phyloP scores from a whole-genome alignment of 1,284 basidiomycete genomes.

The Cystobasidium slooffiae region DNA sequence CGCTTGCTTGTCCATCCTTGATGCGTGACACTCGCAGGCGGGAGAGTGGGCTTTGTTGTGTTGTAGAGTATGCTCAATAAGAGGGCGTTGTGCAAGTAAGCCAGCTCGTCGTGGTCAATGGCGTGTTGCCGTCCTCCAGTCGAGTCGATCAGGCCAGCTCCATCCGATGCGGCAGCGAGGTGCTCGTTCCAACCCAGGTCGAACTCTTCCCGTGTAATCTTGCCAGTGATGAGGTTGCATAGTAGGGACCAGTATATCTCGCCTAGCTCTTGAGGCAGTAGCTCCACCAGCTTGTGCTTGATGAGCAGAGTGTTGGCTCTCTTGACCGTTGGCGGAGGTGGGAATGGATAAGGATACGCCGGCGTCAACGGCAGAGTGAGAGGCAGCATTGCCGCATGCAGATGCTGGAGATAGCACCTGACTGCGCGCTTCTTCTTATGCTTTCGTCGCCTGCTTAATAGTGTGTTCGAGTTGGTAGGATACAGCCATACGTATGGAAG shows the following conservation, averaged over 20 bases:
- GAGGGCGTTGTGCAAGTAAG: constrained; percentile 58
- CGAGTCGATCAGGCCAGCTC: constrained; percentile 48
- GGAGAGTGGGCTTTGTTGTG: constrained; percentile 51
- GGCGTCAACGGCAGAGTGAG: constrained; percentile 25
- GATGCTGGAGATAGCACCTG: background rate
- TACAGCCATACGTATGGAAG: too few relatives aligned
- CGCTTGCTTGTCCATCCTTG: constrained; percentile 52
- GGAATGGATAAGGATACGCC: constrained; percentile 39
- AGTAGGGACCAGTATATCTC: constrained; percentile 57
- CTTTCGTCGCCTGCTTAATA: too few relatives aligned
- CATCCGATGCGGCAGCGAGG: constrained; percentile 41
- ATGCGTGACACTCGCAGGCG: constrained; percentile 50
- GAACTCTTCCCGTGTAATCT: constrained; percentile 57
- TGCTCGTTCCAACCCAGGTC: constrained; percentile 53
- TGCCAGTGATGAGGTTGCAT: constrained; percentile 56
- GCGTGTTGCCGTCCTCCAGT: constrained; percentile 23
- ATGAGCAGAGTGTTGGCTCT: constrained; percentile 52
- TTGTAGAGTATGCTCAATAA: constrained; percentile 60
- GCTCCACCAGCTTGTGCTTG: constrained; percentile 51
- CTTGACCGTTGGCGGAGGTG: constrained; percentile 45
- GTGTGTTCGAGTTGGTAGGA: too few relatives aligned
- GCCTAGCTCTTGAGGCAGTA: constrained; percentile 46
- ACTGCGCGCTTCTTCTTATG: background rate
- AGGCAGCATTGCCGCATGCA: constrained; percentile 20
- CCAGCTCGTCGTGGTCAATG: constrained; percentile 29